phyloP scores from a whole-genome alignment of 495 filamentous ascomycete genomes.

The Lasiosphaeria ovina region DNA sequence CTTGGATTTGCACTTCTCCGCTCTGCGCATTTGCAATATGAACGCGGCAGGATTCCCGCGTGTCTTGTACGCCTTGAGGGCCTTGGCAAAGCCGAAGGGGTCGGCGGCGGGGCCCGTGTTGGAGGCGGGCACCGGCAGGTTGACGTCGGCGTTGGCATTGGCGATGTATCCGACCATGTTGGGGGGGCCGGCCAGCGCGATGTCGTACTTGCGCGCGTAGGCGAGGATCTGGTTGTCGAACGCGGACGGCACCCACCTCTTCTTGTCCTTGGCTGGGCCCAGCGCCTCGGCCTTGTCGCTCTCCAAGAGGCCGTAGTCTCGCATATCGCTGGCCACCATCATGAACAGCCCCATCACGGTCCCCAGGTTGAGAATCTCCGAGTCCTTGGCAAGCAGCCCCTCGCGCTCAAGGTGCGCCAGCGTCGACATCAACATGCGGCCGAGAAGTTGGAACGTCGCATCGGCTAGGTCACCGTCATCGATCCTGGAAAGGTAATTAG shows the following conservation, averaged over 20 bases:
- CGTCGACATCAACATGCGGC: constrained; percentile 38
- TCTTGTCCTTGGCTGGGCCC: constrained; percentile 20
- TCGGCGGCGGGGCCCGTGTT: constrained; percentile 21
- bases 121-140: constrained; percentile 16
- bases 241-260: constrained; percentile 19
- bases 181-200: constrained; percentile 24
- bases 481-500: constrained; percentile 15
- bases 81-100: constrained; percentile 16
- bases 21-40: constrained; percentile 1
- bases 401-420: constrained; percentile 34
- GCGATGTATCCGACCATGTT: constrained; percentile 26
- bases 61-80: constrained; percentile 19
- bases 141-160: constrained; percentile 16
- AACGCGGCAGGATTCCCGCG: constrained; percentile 9
- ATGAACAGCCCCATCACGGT: constrained; percentile 37
- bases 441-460: constrained; percentile 24
- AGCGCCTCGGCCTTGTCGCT: constrained; percentile 10
- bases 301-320: constrained; percentile 10
- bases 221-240: constrained; percentile 21
- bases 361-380: constrained; percentile 31
- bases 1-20: neutral
- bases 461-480: constrained; percentile 28
- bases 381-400: constrained; percentile 25
- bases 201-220: constrained; percentile 26
- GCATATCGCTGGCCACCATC: constrained; percentile 10